Conservation (phyloP, 2,329 filamentous ascomycete species). For the Pseudogymnoascus sp. region DNA sequence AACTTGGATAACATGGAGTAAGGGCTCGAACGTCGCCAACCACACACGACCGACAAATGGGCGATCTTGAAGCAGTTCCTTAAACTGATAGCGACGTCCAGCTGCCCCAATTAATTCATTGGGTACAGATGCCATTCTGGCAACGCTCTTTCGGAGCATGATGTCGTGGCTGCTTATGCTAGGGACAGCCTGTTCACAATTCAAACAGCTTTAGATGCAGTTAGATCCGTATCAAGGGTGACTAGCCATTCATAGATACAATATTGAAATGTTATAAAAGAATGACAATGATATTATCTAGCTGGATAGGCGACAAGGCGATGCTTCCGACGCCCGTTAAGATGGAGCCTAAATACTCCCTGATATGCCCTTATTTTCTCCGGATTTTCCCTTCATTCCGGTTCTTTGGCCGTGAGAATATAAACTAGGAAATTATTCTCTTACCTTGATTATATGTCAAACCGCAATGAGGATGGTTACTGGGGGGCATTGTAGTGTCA, state of each 20-base stretch:
- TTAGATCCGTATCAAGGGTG: not conserved
- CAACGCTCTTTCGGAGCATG: slow-evolving; percentile 10
- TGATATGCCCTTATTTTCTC: not conserved
- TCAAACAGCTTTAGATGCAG: not conserved
- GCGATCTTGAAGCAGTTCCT: slow-evolving; percentile 29
- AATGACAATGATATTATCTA: not conserved
- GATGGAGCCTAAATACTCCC: not conserved
- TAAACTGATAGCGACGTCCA: slow-evolving; percentile 28
- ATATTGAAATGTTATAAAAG: not conserved
- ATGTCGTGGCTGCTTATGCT: not conserved
- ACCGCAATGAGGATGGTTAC: not conserved
- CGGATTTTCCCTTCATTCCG: not conserved
- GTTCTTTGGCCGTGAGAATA: not conserved
- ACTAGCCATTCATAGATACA: not conserved
- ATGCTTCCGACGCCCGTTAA: not conserved
- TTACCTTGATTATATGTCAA: not conserved
- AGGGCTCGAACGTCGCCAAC: slow-evolving; percentile 25
- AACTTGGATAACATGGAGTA: not conserved
- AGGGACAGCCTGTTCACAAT: not conserved
- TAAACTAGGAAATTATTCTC: not conserved
- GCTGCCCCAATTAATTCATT: slow-evolving; percentile 21
- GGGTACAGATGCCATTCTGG: slow-evolving; percentile 14
- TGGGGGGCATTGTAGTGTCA: not conserved
- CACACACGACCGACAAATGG: slow-evolving; percentile 27
- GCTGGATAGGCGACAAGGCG: not conserved